Evolutionary conservation across 176 grass and related monocot species (phyloP), one percentile per base, ranked within the genome.

Genomic region (Aechmea fasciata): DNA sequence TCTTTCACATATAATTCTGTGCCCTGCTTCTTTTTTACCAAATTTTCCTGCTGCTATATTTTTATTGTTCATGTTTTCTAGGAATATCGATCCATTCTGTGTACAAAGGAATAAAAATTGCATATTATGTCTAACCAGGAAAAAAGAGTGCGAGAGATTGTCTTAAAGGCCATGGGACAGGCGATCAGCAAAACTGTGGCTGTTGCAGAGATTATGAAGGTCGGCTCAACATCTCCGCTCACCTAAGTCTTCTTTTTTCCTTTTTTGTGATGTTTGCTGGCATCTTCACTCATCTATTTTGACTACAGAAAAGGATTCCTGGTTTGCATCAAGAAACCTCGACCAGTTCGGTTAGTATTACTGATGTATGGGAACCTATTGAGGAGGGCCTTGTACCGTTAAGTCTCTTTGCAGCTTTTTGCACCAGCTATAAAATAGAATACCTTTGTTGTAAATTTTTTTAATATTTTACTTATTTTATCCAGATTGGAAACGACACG

Each of bases 301-400:
- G 63, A 64, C 29, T 80, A 74, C 78, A 96, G 94, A 90, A 93
- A 86, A 81, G 87, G 57, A 66, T 73, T 12, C 84, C 86, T 77
- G 89, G 78, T 13, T 79, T 99, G 65, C 75, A 99, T 72, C 94
- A 99, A 77, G 84, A 99, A 76, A 86, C 80, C 11, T 77, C 48
- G 47, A 93, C 90, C 68, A 90, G 89, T 75, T 99, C 94, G 64
- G 84, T 93, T 69, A 90, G 90, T 75, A 99, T 99, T 51, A 93
- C 94, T 49, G 94, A 99, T 67, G 84, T 85, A 20, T 99, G 94
- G 94, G 90, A 99, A 67, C 94, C 94, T 79, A 99, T 99, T 59
- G 94, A 99, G 82, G 94, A 99, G 79, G 95, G 95, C 62, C 89
- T 99, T 52, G 84, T 99, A 51, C 87, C 95, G 95, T 99, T 77